Evolutionary conservation across 2,329 filamentous ascomycete genomes (phyloP).

Genomic region (Penicillium corylophilum): DNA sequence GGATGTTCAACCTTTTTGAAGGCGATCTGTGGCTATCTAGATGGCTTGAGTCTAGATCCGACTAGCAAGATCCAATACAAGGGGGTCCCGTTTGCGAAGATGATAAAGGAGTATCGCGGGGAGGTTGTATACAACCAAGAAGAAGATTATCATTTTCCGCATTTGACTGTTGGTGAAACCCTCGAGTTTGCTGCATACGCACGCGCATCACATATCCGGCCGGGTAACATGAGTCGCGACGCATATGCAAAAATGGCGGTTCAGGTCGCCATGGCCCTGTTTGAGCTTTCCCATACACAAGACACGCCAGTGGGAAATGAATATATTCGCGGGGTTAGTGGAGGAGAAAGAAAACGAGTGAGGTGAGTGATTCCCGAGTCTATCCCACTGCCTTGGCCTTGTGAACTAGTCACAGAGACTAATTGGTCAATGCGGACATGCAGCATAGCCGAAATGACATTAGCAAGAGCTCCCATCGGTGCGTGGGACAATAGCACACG

Average conservation of each 20-base stretch:
- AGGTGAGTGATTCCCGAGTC: constrained; percentile 30
- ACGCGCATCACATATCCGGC: constrained; percentile 46
- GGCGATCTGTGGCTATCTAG: constrained; percentile 76
- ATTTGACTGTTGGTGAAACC: constrained; percentile 58
- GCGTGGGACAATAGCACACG: constrained; percentile 52
- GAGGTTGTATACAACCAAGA: constrained; percentile 43
- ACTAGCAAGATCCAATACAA: constrained; percentile 79
- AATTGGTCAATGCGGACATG: constrained; percentile 11
- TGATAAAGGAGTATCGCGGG: constrained; percentile 62
- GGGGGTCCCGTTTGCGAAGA: constrained; percentile 61
- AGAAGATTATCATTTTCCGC: constrained; percentile 54
- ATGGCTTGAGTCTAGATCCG: constrained; percentile 71
- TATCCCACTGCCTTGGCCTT: too few species aligned
- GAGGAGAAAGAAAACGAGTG: constrained; percentile 62
- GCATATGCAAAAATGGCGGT: constrained; percentile 43
- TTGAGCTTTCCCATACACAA: constrained; percentile 43
- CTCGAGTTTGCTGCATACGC: constrained; percentile 57
- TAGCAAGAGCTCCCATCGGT: constrained; percentile 36
- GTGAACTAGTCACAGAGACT: constrained; percentile 25
- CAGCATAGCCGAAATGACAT: constrained; percentile 38
- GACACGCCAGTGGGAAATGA: constrained; percentile 52
- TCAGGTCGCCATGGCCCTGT: constrained; percentile 42
- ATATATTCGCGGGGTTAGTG: constrained; percentile 61
- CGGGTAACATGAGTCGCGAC: constrained; percentile 44
- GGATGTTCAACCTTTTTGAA: constrained; percentile 80